Conservation (phyloP, 257 asterid genomes). For the Verbena officinalis region DNA sequence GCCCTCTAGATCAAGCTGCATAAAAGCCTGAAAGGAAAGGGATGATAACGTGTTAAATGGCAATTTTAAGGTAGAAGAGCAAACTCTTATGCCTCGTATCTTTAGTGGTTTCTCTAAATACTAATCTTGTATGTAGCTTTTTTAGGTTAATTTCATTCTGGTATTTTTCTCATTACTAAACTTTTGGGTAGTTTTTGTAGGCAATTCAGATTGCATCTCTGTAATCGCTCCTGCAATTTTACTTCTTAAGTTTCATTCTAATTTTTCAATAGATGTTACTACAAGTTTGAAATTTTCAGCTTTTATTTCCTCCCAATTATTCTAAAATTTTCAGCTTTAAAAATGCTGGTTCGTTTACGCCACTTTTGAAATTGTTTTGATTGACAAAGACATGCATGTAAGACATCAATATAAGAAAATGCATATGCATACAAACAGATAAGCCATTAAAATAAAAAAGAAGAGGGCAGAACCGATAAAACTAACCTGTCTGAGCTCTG, state of each 20-base stretch:
- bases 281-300: no score
- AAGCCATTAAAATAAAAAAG: not conserved
- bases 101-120: no score
- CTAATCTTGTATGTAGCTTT: no score
- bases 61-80: not conserved
- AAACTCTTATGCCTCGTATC: not conserved
- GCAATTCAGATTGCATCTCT: no score
- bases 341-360: not conserved
- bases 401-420: constrained; percentile 6
- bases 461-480: constrained; percentile 18
- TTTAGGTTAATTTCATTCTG: no score
- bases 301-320: no score
- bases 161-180: no score
- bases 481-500: constrained; percentile 77
- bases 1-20: constrained; percentile 44
- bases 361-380: constrained; percentile 1
- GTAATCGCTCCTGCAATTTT: no score
- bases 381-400: constrained; percentile 1
- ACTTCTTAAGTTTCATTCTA: no score
- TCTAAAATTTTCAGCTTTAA: no score
- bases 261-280: no score
- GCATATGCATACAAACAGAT: constrained; percentile 4
- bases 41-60: constrained; percentile 2
- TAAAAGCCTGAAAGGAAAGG: constrained; percentile 53
- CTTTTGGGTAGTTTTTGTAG: no score